Base-by-base conservation (phyloP, 1,284 basidiomycete genomes). In the Ceratobasidium sp. region DNA sequence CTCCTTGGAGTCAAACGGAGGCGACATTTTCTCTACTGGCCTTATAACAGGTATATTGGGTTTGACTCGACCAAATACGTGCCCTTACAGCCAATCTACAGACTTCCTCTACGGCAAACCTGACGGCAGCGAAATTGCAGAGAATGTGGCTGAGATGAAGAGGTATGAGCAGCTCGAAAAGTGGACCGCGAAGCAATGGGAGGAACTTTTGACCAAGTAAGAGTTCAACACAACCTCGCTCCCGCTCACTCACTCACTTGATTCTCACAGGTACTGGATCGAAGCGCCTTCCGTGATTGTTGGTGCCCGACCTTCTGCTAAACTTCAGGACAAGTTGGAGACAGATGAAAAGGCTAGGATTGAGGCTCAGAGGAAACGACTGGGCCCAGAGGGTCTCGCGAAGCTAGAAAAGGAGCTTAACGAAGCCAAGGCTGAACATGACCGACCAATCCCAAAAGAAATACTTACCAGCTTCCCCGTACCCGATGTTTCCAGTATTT, bases 71-170 rank as follows among this genome's bases (percentile, higher is more conserved):
- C 58, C 13, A 13, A 45, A 49, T 67, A 29, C 34, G 25, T 15
- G 62, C 13, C 50, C 38, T 70, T 40, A 62, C 42, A 7, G 25
- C 52, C 22, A 22, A 15, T 22, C 35, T 49, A 7, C 81, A 65
- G 94, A 99, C 80, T 93, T 95, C 78, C 79, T 99, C 35, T 98
- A 98, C 77, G 95, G 94, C 43, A 82, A 87, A 22, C 82, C 85
- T 73, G 89, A 96, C 77, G 96, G 95, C 8, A 89, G 90, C 20
- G 90, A 96, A 69, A 83, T 99, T 8, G 81, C 83, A 27, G 80
- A 80, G 1, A 85, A 90, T 2, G 85, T 97, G 80, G 87, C 96
- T 74, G 92, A 96, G 73, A 87, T 95, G 73, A 84, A 84, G 64
- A 85, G 90, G 73, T 95, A 90, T 77, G 82, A 84, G 45, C 77